A percentile compares a stretch with the other conserved stretches of the same genome.
phyloP scores from a whole-genome alignment of 1,139 yeast genomes.

The Lodderomyces theae region DNA sequence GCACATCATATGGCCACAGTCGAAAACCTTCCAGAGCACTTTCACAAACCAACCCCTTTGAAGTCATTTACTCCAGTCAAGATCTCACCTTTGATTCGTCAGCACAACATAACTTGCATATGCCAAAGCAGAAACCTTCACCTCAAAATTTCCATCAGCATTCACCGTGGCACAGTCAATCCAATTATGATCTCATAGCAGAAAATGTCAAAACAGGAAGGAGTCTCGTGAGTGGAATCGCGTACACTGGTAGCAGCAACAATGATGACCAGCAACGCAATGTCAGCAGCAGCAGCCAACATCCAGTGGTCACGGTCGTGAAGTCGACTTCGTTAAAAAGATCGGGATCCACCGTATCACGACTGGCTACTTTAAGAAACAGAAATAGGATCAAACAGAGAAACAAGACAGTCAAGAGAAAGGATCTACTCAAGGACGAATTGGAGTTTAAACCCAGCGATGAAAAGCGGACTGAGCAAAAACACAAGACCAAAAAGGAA shows the following conservation, averaged over 20 bases:
- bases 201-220: conserved; percentile 1
- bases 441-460: background rate
- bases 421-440: conserved; percentile 15
- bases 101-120: background rate
- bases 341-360: conserved; percentile 32
- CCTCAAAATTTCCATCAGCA: background rate
- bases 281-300: conserved; percentile 7
- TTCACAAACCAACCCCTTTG: conserved; percentile 1
- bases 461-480: background rate
- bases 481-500: background rate
- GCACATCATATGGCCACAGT: background rate
- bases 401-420: conserved; percentile 28
- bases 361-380: conserved; percentile 31
- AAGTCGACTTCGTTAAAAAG: conserved; percentile 20
- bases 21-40: background rate
- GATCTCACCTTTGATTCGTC: conserved; percentile 1
- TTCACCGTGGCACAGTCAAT: conserved; percentile 5
- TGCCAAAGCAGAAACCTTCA: background rate
- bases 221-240: background rate
- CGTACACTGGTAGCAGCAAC: background rate
- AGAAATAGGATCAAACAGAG: conserved; percentile 30
- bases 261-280: too few relatives aligned
- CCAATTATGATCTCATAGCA: conserved; percentile 3
- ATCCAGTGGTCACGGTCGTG: conserved; percentile 30
- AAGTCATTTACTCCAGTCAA: conserved; percentile 3